Conservation (phyloP, 306 rosid species). For the Malus sylvestris region DNA sequence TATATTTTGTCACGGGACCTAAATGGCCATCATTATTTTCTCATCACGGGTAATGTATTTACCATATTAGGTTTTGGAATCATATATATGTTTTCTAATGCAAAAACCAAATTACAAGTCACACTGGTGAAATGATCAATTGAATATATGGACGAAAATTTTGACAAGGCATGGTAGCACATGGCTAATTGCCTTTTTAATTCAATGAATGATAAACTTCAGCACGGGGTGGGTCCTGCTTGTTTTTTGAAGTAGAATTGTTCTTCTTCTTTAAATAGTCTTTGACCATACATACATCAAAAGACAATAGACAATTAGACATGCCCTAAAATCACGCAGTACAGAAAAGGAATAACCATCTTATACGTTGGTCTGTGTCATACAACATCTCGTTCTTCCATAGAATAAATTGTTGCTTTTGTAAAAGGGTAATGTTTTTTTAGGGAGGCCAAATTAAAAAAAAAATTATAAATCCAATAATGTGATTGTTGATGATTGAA, state of each 20-base stretch:
- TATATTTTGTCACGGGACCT: constrained; percentile 24
- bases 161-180: background rate
- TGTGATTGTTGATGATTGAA: no score
- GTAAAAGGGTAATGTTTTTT: no score
- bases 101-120: constrained; percentile 4
- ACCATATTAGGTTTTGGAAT: background rate
- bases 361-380: background rate
- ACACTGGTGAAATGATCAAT: background rate
- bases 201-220: background rate
- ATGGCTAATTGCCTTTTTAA: background rate
- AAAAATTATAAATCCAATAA: no score
- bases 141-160: background rate
- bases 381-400: background rate
- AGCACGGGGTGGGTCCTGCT: background rate
- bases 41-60: constrained; percentile 29
- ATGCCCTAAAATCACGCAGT: constrained; percentile 29
- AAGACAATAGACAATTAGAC: background rate
- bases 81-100: constrained; percentile 8
- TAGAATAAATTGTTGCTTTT: background rate
- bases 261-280: background rate
- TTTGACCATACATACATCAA: background rate
- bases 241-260: background rate
- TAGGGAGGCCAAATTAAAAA: no score
- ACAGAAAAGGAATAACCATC: background rate
- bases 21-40: constrained; percentile 1